These are phyloP conservation scores for Arthrobotrys sphaeroides DNA, from an alignment of 2,329 filamentous ascomycete species.

Conservation along the genomic window DNA sequence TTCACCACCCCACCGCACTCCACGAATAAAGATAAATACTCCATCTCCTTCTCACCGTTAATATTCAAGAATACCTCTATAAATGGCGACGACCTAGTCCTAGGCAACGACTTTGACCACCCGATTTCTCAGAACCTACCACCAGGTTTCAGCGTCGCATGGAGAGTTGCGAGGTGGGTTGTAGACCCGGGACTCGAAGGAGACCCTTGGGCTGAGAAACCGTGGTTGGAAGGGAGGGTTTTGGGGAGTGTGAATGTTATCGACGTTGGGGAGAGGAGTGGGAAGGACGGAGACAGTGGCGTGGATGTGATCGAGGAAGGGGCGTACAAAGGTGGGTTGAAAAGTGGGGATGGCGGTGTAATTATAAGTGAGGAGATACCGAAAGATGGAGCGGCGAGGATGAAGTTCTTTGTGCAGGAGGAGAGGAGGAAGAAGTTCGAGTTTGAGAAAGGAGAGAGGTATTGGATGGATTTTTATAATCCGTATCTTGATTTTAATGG, in stretches of 20 bases:
- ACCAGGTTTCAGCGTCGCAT: constrained; percentile 83
- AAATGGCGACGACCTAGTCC: constrained; percentile 77
- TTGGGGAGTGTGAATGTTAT: constrained; percentile 82
- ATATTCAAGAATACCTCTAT: constrained; percentile 64
- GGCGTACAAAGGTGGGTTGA: constrained; percentile 59
- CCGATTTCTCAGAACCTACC: constrained; percentile 87
- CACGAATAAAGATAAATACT: constrained; percentile 43
- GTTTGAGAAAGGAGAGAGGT: constrained; percentile 71
- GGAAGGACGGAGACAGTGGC: constrained; percentile 50
- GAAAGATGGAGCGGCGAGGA: constrained; percentile 63
- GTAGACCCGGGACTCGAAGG: constrained; percentile 91
- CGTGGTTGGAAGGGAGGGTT: constrained; percentile 85
- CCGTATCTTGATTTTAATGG: constrained; percentile 88
- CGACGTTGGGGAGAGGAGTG: constrained; percentile 68
- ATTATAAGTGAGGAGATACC: constrained; percentile 1
- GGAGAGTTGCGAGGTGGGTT: constrained; percentile 86
- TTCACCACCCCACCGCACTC: constrained; percentile 31
- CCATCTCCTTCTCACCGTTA: constrained; percentile 38
- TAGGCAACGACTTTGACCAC: constrained; percentile 94
- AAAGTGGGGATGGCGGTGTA: background rate
- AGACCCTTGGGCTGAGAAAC: constrained; percentile 85
- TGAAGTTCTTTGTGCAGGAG: constrained; percentile 71
- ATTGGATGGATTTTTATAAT: constrained; percentile 83
- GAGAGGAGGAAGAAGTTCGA: constrained; percentile 67
- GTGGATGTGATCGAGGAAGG: constrained; percentile 61